phyloP scores from a whole-genome alignment of 2,329 filamentous ascomycete genomes.

The Tolypocladium paradoxum region DNA sequence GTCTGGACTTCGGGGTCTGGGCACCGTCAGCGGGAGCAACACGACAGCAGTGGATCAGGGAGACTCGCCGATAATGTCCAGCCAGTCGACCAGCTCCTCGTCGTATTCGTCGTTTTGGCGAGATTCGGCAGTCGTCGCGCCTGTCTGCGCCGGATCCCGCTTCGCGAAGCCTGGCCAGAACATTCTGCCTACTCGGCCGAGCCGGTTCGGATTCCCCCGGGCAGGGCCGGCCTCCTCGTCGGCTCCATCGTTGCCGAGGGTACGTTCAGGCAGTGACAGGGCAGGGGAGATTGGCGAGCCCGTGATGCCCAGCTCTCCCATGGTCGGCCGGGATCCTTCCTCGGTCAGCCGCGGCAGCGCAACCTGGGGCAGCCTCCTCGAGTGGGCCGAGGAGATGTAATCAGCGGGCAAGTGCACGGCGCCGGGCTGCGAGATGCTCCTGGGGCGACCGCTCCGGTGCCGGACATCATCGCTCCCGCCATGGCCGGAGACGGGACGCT shows the following conservation, averaged over 20 bases:
- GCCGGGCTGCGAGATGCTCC: slow-evolving; percentile 25
- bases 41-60: slow-evolving; percentile 1
- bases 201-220: background rate
- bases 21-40: slow-evolving; percentile 1
- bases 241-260: background rate
- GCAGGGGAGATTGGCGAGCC: slow-evolving; percentile 13
- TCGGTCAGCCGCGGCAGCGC: slow-evolving; percentile 28
- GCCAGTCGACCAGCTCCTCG: slow-evolving; percentile 27
- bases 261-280: slow-evolving; percentile 14
- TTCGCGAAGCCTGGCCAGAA: slow-evolving; percentile 1
- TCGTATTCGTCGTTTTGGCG: slow-evolving; percentile 22
- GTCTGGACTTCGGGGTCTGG: slow-evolving; percentile 75
- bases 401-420: slow-evolving; percentile 11
- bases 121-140: slow-evolving; percentile 5
- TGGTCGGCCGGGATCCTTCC: slow-evolving; percentile 23
- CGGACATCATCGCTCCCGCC: background rate
- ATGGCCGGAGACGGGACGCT: background rate
- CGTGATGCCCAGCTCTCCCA: slow-evolving; percentile 20
- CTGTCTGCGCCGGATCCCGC: slow-evolving; percentile 1
- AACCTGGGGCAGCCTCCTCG: slow-evolving; percentile 18
- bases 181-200: slow-evolving; percentile 1
- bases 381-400: slow-evolving; percentile 12
- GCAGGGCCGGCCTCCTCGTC: background rate
- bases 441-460: slow-evolving; percentile 11
- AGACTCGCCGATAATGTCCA: slow-evolving; percentile 27